Base-by-base conservation (phyloP, 2,329 filamentous ascomycete species). In the Pseudocercospora eumusae region DNA sequence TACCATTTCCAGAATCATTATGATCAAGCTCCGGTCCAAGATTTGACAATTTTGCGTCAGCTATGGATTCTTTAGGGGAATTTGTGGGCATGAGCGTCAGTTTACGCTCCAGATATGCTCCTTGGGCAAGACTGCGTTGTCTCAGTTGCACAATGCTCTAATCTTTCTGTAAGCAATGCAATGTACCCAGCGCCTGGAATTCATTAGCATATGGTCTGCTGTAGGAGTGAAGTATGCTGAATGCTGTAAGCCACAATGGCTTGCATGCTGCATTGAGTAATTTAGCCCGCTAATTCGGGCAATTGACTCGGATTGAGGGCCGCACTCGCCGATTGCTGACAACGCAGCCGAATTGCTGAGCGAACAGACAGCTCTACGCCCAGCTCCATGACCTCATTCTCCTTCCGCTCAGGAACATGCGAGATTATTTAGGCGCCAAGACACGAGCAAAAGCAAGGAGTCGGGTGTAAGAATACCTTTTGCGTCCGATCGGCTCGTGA, bases 51-150 rank as follows among this genome's bases (percentile, higher is more conserved):
- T 40, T 15, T 56, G 31, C 33, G 53, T 56, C 53, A 56, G 53
- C 53, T 56, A 42, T 33, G 31, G 33, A 42, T 25, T 56, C 53
- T 40, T 27, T 25, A 42, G 53, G 21, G 53, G 23, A 42, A 44
- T 31, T 45, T 15, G 40, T 47, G 42, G 55, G 55, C 55, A 57
- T 57, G 55, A 57, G 52, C 52, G 52, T 27, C 55, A 42, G 55
- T 21, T 57, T 10, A 31, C 28, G 52, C 52, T 33, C 40, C n/a
- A 57, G 55, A 45, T 57, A 57, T 57, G 55, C 55, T 49, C 36
- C 28, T 57, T 47, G 20, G 55, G 55, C 40, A 45, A 45, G 55
- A 40, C 55, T 45, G 55, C 55, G 27, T 18, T 47, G 9, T 18
- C 55, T 45, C 25, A 40, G 21, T 57, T 27, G 42, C 55, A 57